Evolutionary conservation across 441 rosid species (phyloP).

Genomic region (Syzygium malaccense): DNA sequence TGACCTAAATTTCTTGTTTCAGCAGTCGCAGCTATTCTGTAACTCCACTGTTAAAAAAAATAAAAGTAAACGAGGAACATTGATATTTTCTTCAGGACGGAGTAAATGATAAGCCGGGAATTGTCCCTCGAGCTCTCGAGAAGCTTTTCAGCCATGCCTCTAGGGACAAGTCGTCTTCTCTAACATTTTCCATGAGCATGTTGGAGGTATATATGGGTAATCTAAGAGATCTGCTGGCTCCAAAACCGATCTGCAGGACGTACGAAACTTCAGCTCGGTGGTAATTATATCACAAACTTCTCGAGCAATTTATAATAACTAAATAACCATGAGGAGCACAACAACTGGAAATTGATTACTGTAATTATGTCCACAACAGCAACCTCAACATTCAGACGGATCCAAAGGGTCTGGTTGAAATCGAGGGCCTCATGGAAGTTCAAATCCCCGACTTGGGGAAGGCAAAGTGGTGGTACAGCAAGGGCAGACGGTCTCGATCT

Average conservation of each 20-base stretch:
- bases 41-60: not conserved
- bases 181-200: constrained; percentile 80
- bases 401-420: constrained; percentile 65
- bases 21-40: not conserved
- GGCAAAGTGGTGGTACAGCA: constrained; percentile 77
- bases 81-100: constrained; percentile 52
- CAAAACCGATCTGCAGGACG: constrained; percentile 36
- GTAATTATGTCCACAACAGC: constrained; percentile 38
- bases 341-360: not conserved
- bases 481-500: constrained; percentile 65
- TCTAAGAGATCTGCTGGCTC: constrained; percentile 64
- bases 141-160: constrained; percentile 48
- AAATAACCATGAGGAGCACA: not conserved
- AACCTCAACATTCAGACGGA: constrained; percentile 87
- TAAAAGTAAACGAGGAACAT: not conserved
- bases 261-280: constrained; percentile 37
- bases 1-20: not conserved
- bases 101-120: constrained; percentile 52
- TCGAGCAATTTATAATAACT: not conserved
- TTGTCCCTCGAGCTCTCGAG: constrained; percentile 73
- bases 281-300: constrained; percentile 18
- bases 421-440: constrained; percentile 76
- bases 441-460: constrained; percentile 45
- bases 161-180: constrained; percentile 31
- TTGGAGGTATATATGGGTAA: constrained; percentile 89